A percentile compares a stretch with the other conserved stretches of the same genome.
Conservation (phyloP, 345 rosid genomes). For the Ceriops tagal region DNA sequence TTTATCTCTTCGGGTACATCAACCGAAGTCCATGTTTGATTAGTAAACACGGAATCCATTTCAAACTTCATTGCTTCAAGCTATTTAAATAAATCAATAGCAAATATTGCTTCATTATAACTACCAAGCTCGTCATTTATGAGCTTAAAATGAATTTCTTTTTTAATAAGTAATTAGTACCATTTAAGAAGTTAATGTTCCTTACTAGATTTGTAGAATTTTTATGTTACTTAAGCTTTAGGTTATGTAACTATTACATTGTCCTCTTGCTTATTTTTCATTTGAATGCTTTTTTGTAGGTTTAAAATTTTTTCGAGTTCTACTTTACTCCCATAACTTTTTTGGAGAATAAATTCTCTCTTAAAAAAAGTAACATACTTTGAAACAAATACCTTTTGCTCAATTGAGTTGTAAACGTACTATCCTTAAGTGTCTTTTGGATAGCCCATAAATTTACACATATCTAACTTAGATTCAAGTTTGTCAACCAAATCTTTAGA, state of each 20-base stretch:
- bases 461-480: background rate
- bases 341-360: background rate
- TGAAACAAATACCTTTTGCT: too few species aligned
- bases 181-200: background rate
- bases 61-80: background rate
- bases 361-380: background rate
- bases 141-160: background rate
- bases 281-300: background rate
- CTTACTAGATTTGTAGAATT: background rate
- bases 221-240: background rate
- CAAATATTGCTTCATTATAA: background rate
- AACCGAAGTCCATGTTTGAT: too few species aligned
- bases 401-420: background rate
- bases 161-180: background rate
- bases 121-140: background rate
- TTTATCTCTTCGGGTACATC: too few species aligned
- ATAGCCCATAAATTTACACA: background rate
- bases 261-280: background rate
- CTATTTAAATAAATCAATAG: background rate
- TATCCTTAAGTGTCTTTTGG: background rate
- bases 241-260: too few species aligned
- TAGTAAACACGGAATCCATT: background rate
- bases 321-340: too few species aligned
- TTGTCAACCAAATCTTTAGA: background rate
- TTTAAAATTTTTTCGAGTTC: background rate